Base-by-base conservation (phyloP, 768 basidiomycete species). In the Termitomyces sp. region DNA sequence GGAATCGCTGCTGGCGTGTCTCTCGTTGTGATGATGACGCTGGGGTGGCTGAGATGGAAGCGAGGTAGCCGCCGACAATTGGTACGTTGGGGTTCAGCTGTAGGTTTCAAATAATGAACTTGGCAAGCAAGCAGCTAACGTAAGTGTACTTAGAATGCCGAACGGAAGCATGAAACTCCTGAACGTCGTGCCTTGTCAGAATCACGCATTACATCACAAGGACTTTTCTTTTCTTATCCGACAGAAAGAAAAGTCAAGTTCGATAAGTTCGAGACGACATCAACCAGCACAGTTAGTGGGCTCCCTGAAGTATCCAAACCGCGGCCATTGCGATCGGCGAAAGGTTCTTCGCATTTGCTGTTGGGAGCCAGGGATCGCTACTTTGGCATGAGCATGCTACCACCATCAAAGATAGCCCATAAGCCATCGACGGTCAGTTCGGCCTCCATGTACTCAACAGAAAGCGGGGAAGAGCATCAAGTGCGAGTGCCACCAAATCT, bases 41-140 rank as follows among this genome's bases (percentile, higher is more conserved):
- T 76, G 40, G 70, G 68, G 21, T 84, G 81, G 80, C 64, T 73
- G 41, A 75, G 68, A 56, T 81, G 79, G 79, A 70, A 66, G 59
- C 65, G 63, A 28, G 73, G 79, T 47, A 74, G 76, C 61, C 69
- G 70, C 37, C 68, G 67, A 49, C 66, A 70, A 55, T 64, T 62
- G n/a, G 11, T 19, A 40, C 25, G 32, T 39, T 19, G 37, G 25
- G 11, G 25, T 40, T 25, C 39, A 27, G 27, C 7, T n/a, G 50
- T 19, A 51, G 19, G 50, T 51, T 11, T 12, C 10, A 14, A n/a
- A n/a, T n/a, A n/a, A n/a, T n/a, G n/a, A n/a, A n/a, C n/a, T n/a
- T n/a, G n/a, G n/a, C n/a, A n/a, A n/a, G n/a, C 43, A 28, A 12
- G 3, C 8, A 50, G 16, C 25, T 50, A 16, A 50, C 17, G 35